These are phyloP conservation scores for Tetrahymena malaccensis DNA, from an alignment of 73 alveolate genomes.

Conservation along the genomic window DNA sequence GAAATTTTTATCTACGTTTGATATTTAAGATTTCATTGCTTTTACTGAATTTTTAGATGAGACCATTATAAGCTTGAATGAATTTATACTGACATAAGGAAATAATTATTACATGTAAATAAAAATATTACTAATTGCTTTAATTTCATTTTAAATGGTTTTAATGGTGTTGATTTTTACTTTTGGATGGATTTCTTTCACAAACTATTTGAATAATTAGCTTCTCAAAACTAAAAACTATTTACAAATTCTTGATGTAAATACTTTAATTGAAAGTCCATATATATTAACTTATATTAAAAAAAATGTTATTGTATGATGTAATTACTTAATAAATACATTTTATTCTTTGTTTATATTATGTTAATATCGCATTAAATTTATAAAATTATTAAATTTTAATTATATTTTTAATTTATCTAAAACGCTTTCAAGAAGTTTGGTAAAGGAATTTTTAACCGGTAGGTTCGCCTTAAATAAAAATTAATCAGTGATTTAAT, in stretches of 20 bases:
- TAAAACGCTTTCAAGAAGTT: too few species aligned
- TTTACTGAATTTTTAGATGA: not conserved
- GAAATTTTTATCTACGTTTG: not conserved
- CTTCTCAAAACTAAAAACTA: not conserved
- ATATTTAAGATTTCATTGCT: not conserved
- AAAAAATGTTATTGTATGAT: not conserved
- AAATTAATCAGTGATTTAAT: too few species aligned
- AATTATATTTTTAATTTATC: too few species aligned
- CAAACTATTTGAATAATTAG: not conserved
- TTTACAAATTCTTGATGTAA: not conserved
- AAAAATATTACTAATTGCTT: too few species aligned
- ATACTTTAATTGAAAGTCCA: not conserved
- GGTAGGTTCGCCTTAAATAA: too few species aligned
- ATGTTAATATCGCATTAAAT: too few species aligned
- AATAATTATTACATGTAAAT: too few species aligned
- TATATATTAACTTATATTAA: not conserved
- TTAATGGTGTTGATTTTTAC: not conserved
- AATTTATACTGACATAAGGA: not conserved
- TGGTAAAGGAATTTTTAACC: too few species aligned
- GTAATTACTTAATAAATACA: too few species aligned
- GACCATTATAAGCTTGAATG: not conserved
- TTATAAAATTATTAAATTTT: too few species aligned
- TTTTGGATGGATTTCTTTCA: not conserved
- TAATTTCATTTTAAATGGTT: too few species aligned
- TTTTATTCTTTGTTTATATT: too few species aligned